These are phyloP conservation scores for Boletus sp. DNA, from an alignment of 1,284 basidiomycete species.

Conservation along the genomic window DNA sequence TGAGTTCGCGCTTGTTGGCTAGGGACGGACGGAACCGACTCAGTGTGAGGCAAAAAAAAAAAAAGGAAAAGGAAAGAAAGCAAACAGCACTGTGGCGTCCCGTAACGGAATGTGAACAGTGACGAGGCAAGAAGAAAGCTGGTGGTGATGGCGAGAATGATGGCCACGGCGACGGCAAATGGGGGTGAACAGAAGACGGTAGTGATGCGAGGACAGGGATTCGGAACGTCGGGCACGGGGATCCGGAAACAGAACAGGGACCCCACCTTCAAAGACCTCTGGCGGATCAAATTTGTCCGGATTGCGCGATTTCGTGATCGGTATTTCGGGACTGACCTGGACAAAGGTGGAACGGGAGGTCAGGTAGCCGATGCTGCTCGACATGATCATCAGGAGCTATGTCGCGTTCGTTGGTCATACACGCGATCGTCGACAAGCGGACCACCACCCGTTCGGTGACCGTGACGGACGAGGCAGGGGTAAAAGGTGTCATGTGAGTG, in stretches of 20 bases:
- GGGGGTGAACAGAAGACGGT: too few relatives aligned
- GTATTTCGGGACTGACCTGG: conserved; percentile 68
- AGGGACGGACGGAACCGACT: background rate
- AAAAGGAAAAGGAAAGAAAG: too few relatives aligned
- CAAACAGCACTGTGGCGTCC: too few relatives aligned
- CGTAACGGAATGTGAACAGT: too few relatives aligned
- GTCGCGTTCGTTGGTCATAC: background rate
- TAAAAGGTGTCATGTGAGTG: background rate
- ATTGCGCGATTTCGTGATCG: conserved; percentile 70
- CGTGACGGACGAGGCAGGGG: background rate
- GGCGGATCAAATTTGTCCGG: conserved; percentile 65
- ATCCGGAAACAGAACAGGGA: background rate
- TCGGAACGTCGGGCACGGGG: too few relatives aligned
- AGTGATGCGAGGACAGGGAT: too few relatives aligned
- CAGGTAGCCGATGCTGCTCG: conserved; percentile 69
- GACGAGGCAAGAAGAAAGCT: too few relatives aligned
- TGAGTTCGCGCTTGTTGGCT: conserved; percentile 79
- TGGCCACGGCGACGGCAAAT: too few relatives aligned
- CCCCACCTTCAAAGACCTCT: conserved; percentile 59
- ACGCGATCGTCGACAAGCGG: background rate
- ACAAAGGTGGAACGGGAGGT: conserved; percentile 67
- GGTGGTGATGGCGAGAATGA: too few relatives aligned
- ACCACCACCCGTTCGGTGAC: background rate
- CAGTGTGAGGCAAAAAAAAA: too few relatives aligned
- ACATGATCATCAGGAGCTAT: conserved; percentile 80